A percentile compares a stretch with the other conserved stretches of the same genome.
phyloP scores from a whole-genome alignment of 164 flowering plant genomes.

The Aristolochia contorta region DNA sequence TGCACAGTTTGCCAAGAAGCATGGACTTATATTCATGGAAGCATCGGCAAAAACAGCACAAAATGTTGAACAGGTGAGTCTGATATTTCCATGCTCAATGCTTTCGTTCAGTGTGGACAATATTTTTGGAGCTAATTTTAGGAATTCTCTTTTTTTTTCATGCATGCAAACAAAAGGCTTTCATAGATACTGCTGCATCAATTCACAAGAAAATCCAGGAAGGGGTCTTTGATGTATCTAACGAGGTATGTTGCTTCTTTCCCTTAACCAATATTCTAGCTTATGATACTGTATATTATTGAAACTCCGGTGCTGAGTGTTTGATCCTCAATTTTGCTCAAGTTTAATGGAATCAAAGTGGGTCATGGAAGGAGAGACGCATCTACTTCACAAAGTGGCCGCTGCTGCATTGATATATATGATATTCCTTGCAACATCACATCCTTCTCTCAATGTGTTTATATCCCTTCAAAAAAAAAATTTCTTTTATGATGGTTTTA shows the following conservation, averaged over 20 bases:
- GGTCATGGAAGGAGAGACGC: slow-evolving; percentile 86
- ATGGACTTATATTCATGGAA: slow-evolving; percentile 14
- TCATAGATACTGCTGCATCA: slow-evolving; percentile 71
- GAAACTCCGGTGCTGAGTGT: background rate
- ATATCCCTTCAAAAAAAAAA: no score
- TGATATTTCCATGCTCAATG: no score
- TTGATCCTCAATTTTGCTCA: background rate
- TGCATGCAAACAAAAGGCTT: slow-evolving; percentile 34
- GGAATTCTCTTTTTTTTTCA: background rate
- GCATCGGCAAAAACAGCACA: slow-evolving; percentile 16
- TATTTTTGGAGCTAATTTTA: background rate
- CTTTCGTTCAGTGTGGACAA: background rate
- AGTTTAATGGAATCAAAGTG: slow-evolving; percentile 84
- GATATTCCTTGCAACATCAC: no score
- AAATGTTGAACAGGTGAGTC: slow-evolving; percentile 13
- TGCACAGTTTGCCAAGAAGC: slow-evolving; percentile 52
- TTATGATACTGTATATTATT: no score
- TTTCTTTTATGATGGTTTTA: no score
- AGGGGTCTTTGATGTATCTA: slow-evolving; percentile 78
- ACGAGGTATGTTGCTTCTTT: slow-evolving; percentile 44
- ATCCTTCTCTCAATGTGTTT: no score
- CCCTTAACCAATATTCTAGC: no score
- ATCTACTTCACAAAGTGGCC: slow-evolving; percentile 62
- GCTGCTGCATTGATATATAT: slow-evolving; percentile 63
- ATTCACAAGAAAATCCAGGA: slow-evolving; percentile 77